Conservation (phyloP, 148 eudicot species). For the Rhododendron kiyosumense region DNA sequence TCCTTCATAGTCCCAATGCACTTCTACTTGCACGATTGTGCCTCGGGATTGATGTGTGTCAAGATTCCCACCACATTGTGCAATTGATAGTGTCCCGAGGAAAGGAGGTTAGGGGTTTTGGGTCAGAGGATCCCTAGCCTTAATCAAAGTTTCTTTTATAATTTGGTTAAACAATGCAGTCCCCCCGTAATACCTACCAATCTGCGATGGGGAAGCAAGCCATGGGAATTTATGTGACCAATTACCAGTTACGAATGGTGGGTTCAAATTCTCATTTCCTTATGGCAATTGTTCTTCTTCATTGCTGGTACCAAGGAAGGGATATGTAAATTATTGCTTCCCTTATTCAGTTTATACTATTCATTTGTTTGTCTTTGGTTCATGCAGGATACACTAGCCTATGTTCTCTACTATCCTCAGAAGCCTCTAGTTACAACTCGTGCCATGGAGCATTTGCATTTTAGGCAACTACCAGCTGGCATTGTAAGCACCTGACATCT, state of each 20-base stretch:
- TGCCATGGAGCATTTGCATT: conserved; percentile 96
- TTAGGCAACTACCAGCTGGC: conserved; percentile 95
- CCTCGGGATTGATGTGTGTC: background rate
- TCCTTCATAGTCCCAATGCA: conserved; percentile 11
- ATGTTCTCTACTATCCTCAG: conserved; percentile 93
- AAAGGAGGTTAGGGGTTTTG: background rate
- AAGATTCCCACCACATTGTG: background rate
- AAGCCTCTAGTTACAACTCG: conserved; percentile 98
- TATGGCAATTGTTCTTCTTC: background rate
- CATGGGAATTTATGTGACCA: conserved; percentile 95
- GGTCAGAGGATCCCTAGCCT: background rate
- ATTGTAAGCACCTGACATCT: conserved; percentile 33
- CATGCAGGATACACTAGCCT: conserved; percentile 79
- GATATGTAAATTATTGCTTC: background rate
- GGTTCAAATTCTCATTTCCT: background rate
- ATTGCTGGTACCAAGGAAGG: background rate
- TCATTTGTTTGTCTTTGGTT: background rate
- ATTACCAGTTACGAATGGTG: conserved; percentile 89
- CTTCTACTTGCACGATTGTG: background rate
- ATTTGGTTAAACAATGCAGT: conserved; percentile 33
- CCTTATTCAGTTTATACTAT: background rate
- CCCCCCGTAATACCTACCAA: conserved; percentile 96
- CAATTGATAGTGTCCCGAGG: background rate
- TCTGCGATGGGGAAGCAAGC: conserved; percentile 99
- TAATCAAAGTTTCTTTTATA: background rate